phyloP scores from a whole-genome alignment of 345 rosid genomes.

The Boechera retrofracta region DNA sequence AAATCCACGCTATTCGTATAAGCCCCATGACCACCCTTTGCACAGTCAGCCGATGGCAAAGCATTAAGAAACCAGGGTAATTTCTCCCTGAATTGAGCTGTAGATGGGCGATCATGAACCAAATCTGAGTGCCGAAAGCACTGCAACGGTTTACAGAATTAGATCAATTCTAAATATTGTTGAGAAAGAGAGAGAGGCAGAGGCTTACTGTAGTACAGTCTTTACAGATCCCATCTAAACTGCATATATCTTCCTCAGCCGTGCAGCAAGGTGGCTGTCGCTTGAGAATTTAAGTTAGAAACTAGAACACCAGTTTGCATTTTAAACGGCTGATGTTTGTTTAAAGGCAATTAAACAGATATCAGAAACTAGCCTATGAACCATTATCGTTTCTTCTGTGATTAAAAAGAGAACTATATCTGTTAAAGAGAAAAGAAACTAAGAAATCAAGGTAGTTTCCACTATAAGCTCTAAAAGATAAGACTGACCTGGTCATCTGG shows the following conservation, averaged over 20 bases:
- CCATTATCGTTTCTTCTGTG: conserved; percentile 22
- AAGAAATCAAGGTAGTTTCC: conserved; percentile 22
- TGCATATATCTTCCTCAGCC: conserved; percentile 72
- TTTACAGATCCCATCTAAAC: conserved; percentile 73
- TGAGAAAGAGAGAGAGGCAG: conserved; percentile 9
- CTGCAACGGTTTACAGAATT: conserved; percentile 56
- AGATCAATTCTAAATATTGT: conserved; percentile 34
- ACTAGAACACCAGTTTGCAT: conserved; percentile 27
- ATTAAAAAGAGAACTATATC: conserved; percentile 10
- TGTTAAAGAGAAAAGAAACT: conserved; percentile 7
- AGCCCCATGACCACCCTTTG: conserved; percentile 99
- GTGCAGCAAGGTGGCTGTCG: conserved; percentile 92
- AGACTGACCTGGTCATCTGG: conserved; percentile 92
- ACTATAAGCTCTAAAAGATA: conserved; percentile 27
- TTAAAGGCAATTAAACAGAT: conserved; percentile 24
- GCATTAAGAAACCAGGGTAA: conserved; percentile 92
- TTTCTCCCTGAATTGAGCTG: conserved; percentile 78
- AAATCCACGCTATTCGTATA: conserved; percentile 83
- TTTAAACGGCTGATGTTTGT: conserved; percentile 32
- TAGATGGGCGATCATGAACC: conserved; percentile 73
- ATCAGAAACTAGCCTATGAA: conserved; percentile 21
- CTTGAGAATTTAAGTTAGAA: conserved; percentile 33
- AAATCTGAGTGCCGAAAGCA: conserved; percentile 89
- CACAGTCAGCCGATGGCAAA: conserved; percentile 98
- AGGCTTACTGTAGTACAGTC: conserved; percentile 89